Evolutionary conservation across 1,139 yeast genomes (phyloP), one percentile per base, ranked within the genome.

Genomic region (Chernovozyma aurita): DNA sequence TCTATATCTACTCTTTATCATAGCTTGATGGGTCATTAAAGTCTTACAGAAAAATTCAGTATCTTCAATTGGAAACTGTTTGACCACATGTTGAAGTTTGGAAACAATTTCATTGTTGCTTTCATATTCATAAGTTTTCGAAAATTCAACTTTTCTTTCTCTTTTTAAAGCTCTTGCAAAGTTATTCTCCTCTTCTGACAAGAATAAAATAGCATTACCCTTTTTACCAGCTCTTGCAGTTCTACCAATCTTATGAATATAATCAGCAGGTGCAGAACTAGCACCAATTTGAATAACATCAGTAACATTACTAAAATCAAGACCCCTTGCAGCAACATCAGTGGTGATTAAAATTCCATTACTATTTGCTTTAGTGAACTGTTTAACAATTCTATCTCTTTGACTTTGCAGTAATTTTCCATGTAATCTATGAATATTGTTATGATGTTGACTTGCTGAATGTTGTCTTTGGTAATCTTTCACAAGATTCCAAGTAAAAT

Each of bases 241-340:
- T 72, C 98, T 82, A 42, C 98, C 98, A 48, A 90, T 84, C 59
- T 95, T 80, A 59, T 92, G 98, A 36, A 90, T 78, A 56, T 90
- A 90, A 44, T 85, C 83, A 13, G 90, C 78, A 26, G 81, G 63
- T 40, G 82, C 87, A 31, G 72, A 62, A 44, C 94, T 86, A n/a
- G 82, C 73, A 46, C 87, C 82, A 40, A 85, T 59, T 63, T 88
- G 96, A 51, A 84, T 65, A 37, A 88, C 96, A 50, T 85, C 84
- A 20, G 85, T 65, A 24, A 92, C 94, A 49, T 78, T 78, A 34
- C 88, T 90, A 71, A 88, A 85, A 65, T 88, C 96, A 80, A 92
- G 80, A 51, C 98, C 97, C 65, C 97, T 80, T 3, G 97, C 97
- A 45, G 92, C 95, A 38, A 92, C 97, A 61, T 90, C 95, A 2